phyloP scores from a whole-genome alignment of 257 asterid species.

The Perilla frutescens region DNA sequence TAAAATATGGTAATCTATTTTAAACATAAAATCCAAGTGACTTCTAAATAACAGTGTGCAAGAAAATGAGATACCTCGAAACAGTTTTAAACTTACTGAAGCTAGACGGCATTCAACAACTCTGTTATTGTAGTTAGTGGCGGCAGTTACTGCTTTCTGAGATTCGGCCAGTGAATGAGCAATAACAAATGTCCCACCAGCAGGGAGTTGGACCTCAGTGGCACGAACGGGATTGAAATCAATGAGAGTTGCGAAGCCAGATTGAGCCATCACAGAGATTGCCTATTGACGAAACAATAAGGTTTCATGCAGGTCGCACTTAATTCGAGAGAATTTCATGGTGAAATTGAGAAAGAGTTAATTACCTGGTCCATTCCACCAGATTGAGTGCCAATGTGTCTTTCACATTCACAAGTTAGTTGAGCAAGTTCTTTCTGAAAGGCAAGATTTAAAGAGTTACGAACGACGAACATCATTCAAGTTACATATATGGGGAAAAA shows the following conservation, averaged over 20 bases:
- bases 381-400: conserved; percentile 96
- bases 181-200: conserved; percentile 82
- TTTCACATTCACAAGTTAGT: conserved; percentile 93
- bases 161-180: conserved; percentile 96
- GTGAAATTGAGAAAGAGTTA: background rate
- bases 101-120: conserved; percentile 96
- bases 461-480: background rate
- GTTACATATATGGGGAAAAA: background rate
- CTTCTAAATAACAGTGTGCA: background rate
- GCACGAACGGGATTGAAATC: conserved; percentile 97
- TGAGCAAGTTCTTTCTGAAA: conserved; percentile 96
- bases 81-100: conserved; percentile 59
- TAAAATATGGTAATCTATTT: background rate
- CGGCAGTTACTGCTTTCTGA: conserved; percentile 94
- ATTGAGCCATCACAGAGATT: conserved; percentile 90
- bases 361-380: conserved; percentile 99
- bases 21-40: background rate
- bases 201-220: conserved; percentile 91
- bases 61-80: too few relatives aligned
- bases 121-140: conserved; percentile 91
- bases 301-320: background rate
- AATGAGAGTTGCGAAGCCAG: conserved; percentile 89
- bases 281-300: conserved; percentile 58
- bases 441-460: background rate
- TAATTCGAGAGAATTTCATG: background rate